These are phyloP conservation scores for Fusarium pilosicola DNA, from an alignment of 2,329 filamentous ascomycete species.

Conservation along the genomic window DNA sequence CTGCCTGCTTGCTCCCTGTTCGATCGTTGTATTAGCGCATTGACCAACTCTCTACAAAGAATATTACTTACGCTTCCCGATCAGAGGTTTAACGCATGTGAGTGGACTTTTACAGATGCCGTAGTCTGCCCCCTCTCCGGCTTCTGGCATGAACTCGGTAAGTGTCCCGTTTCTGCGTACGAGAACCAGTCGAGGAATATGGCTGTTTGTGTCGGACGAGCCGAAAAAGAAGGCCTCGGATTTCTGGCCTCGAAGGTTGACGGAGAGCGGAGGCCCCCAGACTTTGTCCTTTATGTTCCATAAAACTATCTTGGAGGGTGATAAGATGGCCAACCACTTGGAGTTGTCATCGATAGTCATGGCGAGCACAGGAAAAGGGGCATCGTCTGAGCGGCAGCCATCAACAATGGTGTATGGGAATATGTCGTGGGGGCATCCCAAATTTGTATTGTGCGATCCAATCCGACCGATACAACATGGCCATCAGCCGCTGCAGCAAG, in stretches of 20 bases:
- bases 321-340: constrained; percentile 73
- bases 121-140: constrained; percentile 53
- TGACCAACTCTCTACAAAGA: neutral
- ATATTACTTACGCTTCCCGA: constrained; percentile 55
- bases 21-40: neutral
- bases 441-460: constrained; percentile 75
- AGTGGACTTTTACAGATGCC: constrained; percentile 64
- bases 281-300: constrained; percentile 69
- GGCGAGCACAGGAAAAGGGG: constrained; percentile 69
- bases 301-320: constrained; percentile 65
- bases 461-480: constrained; percentile 73
- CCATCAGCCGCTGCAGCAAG: constrained; percentile 71
- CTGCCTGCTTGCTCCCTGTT: constrained; percentile 23
- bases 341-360: constrained; percentile 73
- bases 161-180: constrained; percentile 73
- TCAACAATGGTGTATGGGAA: constrained; percentile 55
- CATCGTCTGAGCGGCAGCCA: constrained; percentile 53
- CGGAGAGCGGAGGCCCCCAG: constrained; percentile 65
- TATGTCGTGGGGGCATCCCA: constrained; percentile 66
- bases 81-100: constrained; percentile 59
- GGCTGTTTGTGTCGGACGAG: constrained; percentile 47
- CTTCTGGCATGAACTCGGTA: constrained; percentile 64
- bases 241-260: constrained; percentile 63
- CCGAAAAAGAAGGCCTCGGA: constrained; percentile 73
- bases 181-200: constrained; percentile 63